These are phyloP conservation scores for Vitis hybrid DNA, from an alignment of 177 flowering plant genomes.

Conservation along the genomic window DNA sequence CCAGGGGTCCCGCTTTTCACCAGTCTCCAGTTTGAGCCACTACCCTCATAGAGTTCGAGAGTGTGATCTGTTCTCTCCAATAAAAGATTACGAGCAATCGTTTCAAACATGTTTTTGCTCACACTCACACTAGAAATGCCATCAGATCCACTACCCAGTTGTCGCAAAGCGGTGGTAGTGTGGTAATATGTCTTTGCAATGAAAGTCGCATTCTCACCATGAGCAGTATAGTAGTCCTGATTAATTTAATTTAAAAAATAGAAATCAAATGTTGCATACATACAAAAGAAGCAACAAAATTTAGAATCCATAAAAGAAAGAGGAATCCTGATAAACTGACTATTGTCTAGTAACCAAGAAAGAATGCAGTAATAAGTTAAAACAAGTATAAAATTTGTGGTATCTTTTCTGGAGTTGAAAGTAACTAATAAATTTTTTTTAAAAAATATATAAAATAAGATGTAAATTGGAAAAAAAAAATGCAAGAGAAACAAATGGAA, in stretches of 20 bases:
- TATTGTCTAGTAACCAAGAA: not conserved
- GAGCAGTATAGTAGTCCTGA: conserved; percentile 95
- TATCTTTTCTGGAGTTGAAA: not conserved
- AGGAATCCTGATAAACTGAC: not conserved
- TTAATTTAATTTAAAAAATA: conserved; percentile 1
- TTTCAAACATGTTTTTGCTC: conserved; percentile 92
- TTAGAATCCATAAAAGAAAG: not conserved
- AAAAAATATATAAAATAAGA: not conserved
- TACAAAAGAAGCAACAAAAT: not conserved
- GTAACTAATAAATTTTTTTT: not conserved
- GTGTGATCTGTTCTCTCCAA: conserved; percentile 90
- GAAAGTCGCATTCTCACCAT: conserved; percentile 89
- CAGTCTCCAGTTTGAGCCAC: conserved; percentile 90
- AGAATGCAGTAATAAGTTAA: not conserved
- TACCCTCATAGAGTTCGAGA: conserved; percentile 90
- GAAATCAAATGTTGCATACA: not conserved
- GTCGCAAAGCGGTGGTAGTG: conserved; percentile 84
- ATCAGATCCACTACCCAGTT: conserved; percentile 72
- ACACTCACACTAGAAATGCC: conserved; percentile 82
- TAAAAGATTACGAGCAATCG: conserved; percentile 84
- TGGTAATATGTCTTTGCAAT: conserved; percentile 87
- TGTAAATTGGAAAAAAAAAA: not conserved
- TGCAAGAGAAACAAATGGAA: not conserved
- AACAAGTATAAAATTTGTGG: not conserved
- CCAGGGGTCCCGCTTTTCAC: conserved; percentile 89